Evolutionary conservation across 148 eudicot species (phyloP), one percentile per base, ranked within the genome.

Genomic region (Fagopyrum homotropicum): DNA sequence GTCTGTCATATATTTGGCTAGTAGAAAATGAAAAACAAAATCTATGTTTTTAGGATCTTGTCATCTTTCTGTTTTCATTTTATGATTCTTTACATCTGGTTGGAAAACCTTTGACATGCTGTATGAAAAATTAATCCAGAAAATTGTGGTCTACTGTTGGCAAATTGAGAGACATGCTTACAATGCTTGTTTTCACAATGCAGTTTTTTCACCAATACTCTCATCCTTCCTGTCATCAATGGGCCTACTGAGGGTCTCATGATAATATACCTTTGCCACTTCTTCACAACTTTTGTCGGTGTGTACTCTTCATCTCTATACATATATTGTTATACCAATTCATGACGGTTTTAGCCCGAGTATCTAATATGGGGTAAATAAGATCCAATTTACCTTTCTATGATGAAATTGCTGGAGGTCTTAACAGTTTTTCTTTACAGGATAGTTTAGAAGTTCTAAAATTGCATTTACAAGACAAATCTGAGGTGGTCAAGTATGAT

Each of bases 191-290:
- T 40, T 8, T 4, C 40, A 35, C 40, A 35, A 10, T 71, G 77
- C 90, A 96, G 99, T 85, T 96, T 78, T 81, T 96, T 96, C 86
- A 96, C 99, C 82, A 90, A 96, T 83, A 92, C 98, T 26, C 89
- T 96, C 75, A 85, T 92, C 75, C 98, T 96, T 75, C 98, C 98
- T 3, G 97, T 86, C n/a, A 47, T 96, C 70, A 96, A 96, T 87
- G 98, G 99, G 75, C 99, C 99, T 60, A 96, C 97, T 8, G 98
- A 96, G 81, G 99, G 99, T 75, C 93, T 96, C 74, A 85, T 87
- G 94, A 82, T 96, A 88, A 92, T 96, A 74, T 96, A 90, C 75
- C 9, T 86, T 73, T 51, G 73, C 63, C 99, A 96, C 84, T 88
- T 88, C 80, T 88, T 96, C 78, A 96, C 99, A 8, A 87, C 90